Evolutionary conservation across 2,329 filamentous ascomycete species (phyloP).

Genomic region (Xylariales sp.): DNA sequence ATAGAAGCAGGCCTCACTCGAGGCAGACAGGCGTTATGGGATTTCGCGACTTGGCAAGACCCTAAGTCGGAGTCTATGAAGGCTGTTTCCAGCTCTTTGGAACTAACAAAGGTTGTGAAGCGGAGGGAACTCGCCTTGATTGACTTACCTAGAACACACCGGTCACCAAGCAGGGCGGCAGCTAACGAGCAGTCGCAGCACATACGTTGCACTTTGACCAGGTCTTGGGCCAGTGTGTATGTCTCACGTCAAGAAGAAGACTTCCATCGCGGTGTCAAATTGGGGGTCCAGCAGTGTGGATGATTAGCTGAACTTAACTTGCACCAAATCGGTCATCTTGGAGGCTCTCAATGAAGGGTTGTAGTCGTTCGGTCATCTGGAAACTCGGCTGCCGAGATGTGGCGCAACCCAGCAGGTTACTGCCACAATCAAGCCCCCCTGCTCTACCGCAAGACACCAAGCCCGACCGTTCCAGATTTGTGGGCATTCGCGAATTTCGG

Average conservation of each 20-base stretch:
- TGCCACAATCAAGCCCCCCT: too few species aligned
- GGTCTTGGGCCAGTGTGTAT: not conserved
- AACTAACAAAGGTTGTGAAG: not conserved
- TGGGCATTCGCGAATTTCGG: too few species aligned
- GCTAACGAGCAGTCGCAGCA: constrained; percentile 4
- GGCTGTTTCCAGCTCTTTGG: not conserved
- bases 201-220: constrained; percentile 7
- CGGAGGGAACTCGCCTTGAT: constrained; percentile 5
- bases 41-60: not conserved
- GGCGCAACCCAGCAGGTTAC: not conserved
- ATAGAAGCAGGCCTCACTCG: not conserved
- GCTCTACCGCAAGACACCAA: too few species aligned
- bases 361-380: not conserved
- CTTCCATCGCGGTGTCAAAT: not conserved
- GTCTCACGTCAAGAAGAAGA: not conserved
- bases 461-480: too few species aligned
- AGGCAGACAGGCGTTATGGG: not conserved
- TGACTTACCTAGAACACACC: constrained; percentile 5
- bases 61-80: not conserved
- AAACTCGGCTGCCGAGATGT: not conserved
- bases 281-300: not conserved
- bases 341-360: not conserved
- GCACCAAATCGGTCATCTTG: not conserved
- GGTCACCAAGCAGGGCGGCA: constrained; percentile 2
- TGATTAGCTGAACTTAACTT: not conserved